These are phyloP conservation scores for Cardamine occulta DNA, from an alignment of 345 rosid species.

Conservation along the genomic window DNA sequence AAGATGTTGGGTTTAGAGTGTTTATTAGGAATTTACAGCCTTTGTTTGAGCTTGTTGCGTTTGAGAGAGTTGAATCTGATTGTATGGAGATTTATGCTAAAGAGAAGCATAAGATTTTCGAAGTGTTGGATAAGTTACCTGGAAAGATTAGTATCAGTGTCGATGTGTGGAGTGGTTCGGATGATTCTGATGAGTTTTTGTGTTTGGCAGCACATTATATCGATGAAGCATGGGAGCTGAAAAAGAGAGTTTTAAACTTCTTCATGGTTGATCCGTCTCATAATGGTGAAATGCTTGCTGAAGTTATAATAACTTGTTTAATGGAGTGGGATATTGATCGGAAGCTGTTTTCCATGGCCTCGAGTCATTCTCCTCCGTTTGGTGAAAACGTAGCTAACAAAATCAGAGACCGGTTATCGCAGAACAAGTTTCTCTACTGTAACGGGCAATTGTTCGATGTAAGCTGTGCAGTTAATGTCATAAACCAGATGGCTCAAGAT, in stretches of 20 bases:
- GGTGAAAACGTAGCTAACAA: conserved; percentile 52
- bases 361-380: conserved; percentile 52
- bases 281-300: conserved; percentile 65
- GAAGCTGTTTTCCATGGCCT: conserved; percentile 68
- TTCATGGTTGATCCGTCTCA: conserved; percentile 58
- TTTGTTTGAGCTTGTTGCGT: conserved; percentile 63
- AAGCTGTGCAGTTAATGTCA: conserved; percentile 61
- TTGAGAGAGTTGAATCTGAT: conserved; percentile 63
- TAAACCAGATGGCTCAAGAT: conserved; percentile 66
- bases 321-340: conserved; percentile 92
- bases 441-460: conserved; percentile 70
- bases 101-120: conserved; percentile 68
- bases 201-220: conserved; percentile 66
- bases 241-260: conserved; percentile 63
- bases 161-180: conserved; percentile 59
- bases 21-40: conserved; percentile 78
- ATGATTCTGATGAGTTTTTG: conserved; percentile 55
- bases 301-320: conserved; percentile 62
- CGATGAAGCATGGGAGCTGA: conserved; percentile 69
- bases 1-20: conserved; percentile 69
- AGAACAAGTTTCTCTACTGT: conserved; percentile 69
- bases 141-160: conserved; percentile 72
- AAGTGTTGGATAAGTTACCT: conserved; percentile 69
- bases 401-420: conserved; percentile 70
- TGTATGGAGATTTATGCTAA: conserved; percentile 75